These are phyloP conservation scores for Diaporthe citrichinensis DNA, from an alignment of 2,329 filamentous ascomycete genomes.

Conservation along the genomic window DNA sequence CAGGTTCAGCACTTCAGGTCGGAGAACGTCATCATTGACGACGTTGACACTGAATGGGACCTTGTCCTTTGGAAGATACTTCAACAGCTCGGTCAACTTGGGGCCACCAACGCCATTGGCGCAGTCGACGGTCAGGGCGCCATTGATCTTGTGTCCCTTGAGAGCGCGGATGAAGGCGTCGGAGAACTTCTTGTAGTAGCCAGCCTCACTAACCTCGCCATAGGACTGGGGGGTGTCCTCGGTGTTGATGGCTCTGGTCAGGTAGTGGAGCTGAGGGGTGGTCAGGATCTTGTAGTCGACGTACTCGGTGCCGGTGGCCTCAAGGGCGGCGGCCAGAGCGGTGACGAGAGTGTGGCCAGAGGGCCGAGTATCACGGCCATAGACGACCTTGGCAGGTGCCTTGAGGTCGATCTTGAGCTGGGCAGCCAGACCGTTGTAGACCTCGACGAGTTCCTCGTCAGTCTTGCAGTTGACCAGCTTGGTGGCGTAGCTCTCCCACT, in stretches of 20 bases:
- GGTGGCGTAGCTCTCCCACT: constrained; percentile 93
- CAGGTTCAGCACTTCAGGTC: constrained; percentile 89
- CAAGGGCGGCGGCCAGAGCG: constrained; percentile 84
- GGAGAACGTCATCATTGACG: constrained; percentile 92
- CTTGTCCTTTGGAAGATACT: constrained; percentile 80
- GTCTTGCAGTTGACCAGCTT: constrained; percentile 86
- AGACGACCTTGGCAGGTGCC: constrained; percentile 84
- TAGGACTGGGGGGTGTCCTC: constrained; percentile 89
- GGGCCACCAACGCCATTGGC: constrained; percentile 97
- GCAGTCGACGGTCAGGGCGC: constrained; percentile 88
- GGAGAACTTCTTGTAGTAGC: constrained; percentile 94
- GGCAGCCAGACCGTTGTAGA: constrained; percentile 82
- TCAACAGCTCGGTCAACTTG: constrained; percentile 88
- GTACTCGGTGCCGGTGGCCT: constrained; percentile 80
- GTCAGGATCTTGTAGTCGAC: constrained; percentile 93
- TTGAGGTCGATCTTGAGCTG: constrained; percentile 82
- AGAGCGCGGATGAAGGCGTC: constrained; percentile 88
- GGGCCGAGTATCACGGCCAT: constrained; percentile 92
- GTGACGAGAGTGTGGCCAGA: constrained; percentile 88
- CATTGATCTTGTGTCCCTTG: constrained; percentile 80
- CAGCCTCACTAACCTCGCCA: constrained; percentile 88
- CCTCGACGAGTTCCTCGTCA: constrained; percentile 80
- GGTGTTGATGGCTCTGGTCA: constrained; percentile 95
- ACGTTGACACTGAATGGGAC: constrained; percentile 85
- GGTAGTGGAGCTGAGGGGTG: constrained; percentile 97